Base-by-base conservation (phyloP, 495 filamentous ascomycete species). In the Amniculicola lignicola region DNA sequence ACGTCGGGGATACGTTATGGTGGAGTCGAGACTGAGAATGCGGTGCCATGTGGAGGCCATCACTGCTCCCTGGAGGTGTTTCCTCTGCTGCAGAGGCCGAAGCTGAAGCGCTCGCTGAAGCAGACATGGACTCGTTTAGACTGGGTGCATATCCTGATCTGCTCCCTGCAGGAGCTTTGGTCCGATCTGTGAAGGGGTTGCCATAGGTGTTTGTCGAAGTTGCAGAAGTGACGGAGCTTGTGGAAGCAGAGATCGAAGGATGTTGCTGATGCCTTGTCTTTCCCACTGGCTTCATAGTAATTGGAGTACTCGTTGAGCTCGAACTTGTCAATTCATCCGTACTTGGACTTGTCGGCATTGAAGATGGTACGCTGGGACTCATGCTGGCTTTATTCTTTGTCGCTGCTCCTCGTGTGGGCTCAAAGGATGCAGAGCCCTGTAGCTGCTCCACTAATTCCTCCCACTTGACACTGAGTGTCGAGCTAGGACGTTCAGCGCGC, bases 381-480 rank as follows among this genome's bases (percentile, higher is more conserved):
- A 40, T 9, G 7, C 15, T 35, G 11, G 18, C 48, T 16, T 52
- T 54, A 25, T 47, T 58, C 19, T 27, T 25, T 12, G 59, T 57
- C 11, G 55, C 54, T 14, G 45, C 45, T 15, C 50, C 57, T 19
- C 44, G 33, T 12, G n/a, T 16, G 9, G 43, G 38, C 22, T 62
- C 59, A 27, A 62, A 61, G n/a, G 40, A 53, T n/a, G 61, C 46
- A 35, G 46, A 54, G 16, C 61, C 59, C 27, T 67, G 66, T 10
- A 85, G 73, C 38, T 82, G 83, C 59, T 91, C 87, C 27, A 90
- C 79, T 7, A 86, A 72, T 62, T 91, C 88, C 51, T 88, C 80
- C 77, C 89, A 84, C 54, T 84, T 80, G 37, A 82, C 68, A 46
- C 81, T 77, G 33, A 87, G 71, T 23, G 72, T 75, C 14, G 79